Evolutionary conservation across 1,284 basidiomycete genomes (phyloP).

Genomic region (Pyrrhoderma lamaoense): DNA sequence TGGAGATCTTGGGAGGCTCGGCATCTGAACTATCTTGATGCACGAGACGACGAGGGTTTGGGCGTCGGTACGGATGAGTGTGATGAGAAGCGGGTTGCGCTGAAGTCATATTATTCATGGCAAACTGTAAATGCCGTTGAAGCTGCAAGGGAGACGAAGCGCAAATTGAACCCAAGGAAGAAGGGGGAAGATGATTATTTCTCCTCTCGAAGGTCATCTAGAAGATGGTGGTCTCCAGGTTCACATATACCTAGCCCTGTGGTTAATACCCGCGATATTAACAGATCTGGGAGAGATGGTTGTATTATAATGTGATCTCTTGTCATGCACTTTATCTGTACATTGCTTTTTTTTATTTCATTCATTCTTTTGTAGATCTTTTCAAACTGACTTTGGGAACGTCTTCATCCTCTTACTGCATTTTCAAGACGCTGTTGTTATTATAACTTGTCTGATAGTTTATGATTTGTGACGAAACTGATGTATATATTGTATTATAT

Average conservation of each 20-base stretch:
- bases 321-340: neutral
- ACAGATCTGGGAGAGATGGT: conserved; percentile 18
- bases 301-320: conserved; percentile 22
- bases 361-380: no score
- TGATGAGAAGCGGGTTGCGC: conserved; percentile 58
- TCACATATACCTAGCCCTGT: conserved; percentile 30
- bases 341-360: neutral
- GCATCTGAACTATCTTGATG: conserved; percentile 60
- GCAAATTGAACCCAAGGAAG: conserved; percentile 26
- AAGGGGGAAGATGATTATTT: conserved; percentile 10
- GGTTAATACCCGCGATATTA: conserved; percentile 22
- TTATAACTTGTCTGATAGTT: neutral
- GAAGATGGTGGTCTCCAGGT: conserved; percentile 41
- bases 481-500: neutral
- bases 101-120: conserved; percentile 87
- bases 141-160: conserved; percentile 53
- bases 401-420: no score
- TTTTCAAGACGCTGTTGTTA: neutral
- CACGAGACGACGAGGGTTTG: conserved; percentile 28
- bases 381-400: no score
- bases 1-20: conserved; percentile 65
- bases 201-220: conserved; percentile 29
- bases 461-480: neutral
- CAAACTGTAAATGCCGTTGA: conserved; percentile 71
- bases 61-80: conserved; percentile 70